Evolutionary conservation across 805 yeast genomes (phyloP).

Genomic region (Wickerhamomyces pijperi): DNA sequence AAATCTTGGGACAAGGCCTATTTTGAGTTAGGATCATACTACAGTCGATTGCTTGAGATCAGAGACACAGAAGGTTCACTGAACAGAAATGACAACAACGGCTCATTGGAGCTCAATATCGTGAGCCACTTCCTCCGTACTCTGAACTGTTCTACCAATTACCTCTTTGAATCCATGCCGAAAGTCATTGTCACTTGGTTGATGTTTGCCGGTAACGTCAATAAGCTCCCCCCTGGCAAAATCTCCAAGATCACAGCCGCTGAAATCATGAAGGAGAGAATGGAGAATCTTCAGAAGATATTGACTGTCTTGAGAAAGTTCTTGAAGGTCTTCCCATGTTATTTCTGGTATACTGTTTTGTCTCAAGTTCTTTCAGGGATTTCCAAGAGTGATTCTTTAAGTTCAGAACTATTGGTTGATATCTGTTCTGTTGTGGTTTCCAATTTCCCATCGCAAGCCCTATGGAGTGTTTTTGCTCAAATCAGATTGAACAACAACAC

Average conservation of each 20-base stretch:
- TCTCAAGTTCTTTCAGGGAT: constrained; percentile 81
- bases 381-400: constrained; percentile 45
- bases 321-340: constrained; percentile 34
- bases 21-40: constrained; percentile 71
- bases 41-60: constrained; percentile 65
- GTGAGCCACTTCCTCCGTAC: constrained; percentile 48
- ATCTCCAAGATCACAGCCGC: too few species aligned
- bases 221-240: too few species aligned
- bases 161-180: constrained; percentile 76
- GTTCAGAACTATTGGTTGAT: constrained; percentile 43
- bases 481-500: constrained; percentile 42
- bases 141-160: constrained; percentile 48
- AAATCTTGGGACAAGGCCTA: constrained; percentile 67
- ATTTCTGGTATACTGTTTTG: constrained; percentile 70
- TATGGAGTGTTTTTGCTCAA: constrained; percentile 78
- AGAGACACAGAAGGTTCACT: constrained; percentile 25
- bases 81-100: constrained; percentile 20
- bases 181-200: constrained; percentile 88
- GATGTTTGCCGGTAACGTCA: constrained; percentile 41
- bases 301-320: constrained; percentile 36
- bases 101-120: constrained; percentile 43
- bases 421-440: constrained; percentile 47
- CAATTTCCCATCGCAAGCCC: constrained; percentile 67
- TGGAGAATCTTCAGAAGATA: constrained; percentile 32
- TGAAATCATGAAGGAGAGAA: constrained; percentile 18